These are phyloP conservation scores for Camillea tinctor DNA, from an alignment of 2,329 filamentous ascomycete species.

Conservation along the genomic window DNA sequence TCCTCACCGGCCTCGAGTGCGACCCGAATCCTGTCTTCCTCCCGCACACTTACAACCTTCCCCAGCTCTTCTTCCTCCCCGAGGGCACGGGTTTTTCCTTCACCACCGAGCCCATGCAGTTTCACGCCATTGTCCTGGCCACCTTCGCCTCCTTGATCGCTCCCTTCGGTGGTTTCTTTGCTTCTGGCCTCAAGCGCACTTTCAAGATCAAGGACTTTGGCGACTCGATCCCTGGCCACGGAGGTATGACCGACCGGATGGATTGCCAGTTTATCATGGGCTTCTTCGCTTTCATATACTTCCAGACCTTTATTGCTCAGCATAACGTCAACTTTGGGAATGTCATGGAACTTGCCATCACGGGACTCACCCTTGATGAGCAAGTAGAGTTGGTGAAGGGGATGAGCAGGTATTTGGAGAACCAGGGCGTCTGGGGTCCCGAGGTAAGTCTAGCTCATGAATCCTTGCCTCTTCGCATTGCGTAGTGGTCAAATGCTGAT, in stretches of 20 bases:
- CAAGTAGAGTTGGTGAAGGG: slow-evolving; percentile 77
- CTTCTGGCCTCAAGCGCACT: slow-evolving; percentile 93
- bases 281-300: slow-evolving; percentile 97
- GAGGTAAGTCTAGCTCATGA: slow-evolving; percentile 34
- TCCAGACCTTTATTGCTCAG: slow-evolving; percentile 91
- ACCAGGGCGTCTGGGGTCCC: slow-evolving; percentile 53
- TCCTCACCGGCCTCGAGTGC: slow-evolving; percentile 88
- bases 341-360: slow-evolving; percentile 89
- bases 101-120: slow-evolving; percentile 82
- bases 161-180: slow-evolving; percentile 97
- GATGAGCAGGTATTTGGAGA: slow-evolving; percentile 62
- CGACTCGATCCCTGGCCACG: slow-evolving; percentile 94
- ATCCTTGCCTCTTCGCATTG: neutral
- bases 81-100: slow-evolving; percentile 54
- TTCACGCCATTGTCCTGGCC: slow-evolving; percentile 86
- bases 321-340: slow-evolving; percentile 82
- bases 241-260: slow-evolving; percentile 98
- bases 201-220: slow-evolving; percentile 99
- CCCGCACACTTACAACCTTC: slow-evolving; percentile 52
- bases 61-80: slow-evolving; percentile 56
- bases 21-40: slow-evolving; percentile 89
- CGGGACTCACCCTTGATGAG: slow-evolving; percentile 80
- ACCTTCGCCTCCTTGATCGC: slow-evolving; percentile 96
- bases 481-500: slow-evolving; percentile 4
- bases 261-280: slow-evolving; percentile 99